These are phyloP conservation scores for Fraxinus sp. DNA, from an alignment of 305 asterid species.

Conservation along the genomic window DNA sequence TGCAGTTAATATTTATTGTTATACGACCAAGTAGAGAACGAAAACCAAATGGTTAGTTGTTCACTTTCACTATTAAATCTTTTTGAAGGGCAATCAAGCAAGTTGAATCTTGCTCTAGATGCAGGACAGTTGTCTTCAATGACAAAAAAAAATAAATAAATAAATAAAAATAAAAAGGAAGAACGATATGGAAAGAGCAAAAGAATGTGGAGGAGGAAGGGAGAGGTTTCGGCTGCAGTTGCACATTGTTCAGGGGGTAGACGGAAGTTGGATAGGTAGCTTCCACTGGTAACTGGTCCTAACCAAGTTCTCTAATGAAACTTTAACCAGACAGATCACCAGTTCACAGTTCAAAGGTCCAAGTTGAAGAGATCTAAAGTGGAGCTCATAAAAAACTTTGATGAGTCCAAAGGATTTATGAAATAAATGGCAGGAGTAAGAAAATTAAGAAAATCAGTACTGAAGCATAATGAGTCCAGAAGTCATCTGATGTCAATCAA, in stretches of 20 bases:
- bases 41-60: neutral
- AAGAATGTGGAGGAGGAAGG: neutral
- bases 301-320: neutral
- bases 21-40: neutral
- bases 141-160: too few species aligned
- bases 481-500: neutral
- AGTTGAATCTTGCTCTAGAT: neutral
- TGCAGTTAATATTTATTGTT: conserved; percentile 31
- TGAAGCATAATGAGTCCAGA: neutral
- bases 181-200: neutral
- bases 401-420: neutral
- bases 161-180: too few species aligned
- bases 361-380: neutral
- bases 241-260: neutral
- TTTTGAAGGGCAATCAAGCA: neutral
- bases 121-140: neutral
- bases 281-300: neutral
- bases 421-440: neutral
- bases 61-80: neutral
- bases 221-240: neutral
- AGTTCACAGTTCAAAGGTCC: neutral
- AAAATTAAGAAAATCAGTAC: neutral
- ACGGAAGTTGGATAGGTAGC: neutral
- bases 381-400: neutral
- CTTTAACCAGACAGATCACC: neutral